These are phyloP conservation scores for Arthrobotrys pseudoclavata DNA, from an alignment of 2,329 filamentous ascomycete species.

Conservation along the genomic window DNA sequence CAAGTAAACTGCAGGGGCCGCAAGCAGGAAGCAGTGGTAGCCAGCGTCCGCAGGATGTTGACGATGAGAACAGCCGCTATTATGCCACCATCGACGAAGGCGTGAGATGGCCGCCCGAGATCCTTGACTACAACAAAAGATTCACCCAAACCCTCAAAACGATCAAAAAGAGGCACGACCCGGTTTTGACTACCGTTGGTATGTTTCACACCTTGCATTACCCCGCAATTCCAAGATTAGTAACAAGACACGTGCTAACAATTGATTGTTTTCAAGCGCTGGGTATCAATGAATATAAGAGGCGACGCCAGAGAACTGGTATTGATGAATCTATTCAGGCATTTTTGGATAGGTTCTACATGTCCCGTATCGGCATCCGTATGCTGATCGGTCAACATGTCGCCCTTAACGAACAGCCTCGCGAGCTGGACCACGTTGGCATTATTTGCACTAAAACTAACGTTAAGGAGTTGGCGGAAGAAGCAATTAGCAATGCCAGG, in stretches of 20 bases:
- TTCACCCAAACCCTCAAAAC: conserved; percentile 90
- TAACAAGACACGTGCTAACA: conserved; percentile 19
- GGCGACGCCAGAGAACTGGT: conserved; percentile 94
- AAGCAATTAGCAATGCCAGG: conserved; percentile 98
- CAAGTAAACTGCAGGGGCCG: conserved; percentile 62
- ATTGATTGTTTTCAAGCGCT: conserved; percentile 73
- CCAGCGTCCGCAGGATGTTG: conserved; percentile 60
- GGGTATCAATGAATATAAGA: conserved; percentile 98
- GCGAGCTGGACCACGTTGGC: conserved; percentile 93
- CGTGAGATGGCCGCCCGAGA: conserved; percentile 90
- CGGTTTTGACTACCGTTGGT: conserved; percentile 92
- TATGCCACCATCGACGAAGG: conserved; percentile 92
- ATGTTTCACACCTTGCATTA: conserved; percentile 39
- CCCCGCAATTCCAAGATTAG: conserved; percentile 17
- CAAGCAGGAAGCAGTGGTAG: conserved; percentile 36
- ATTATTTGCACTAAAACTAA: conserved; percentile 99
- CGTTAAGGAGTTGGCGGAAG: conserved; percentile 91
- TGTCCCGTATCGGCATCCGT: conserved; percentile 98
- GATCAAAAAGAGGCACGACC: conserved; percentile 96
- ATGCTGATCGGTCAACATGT: conserved; percentile 99
- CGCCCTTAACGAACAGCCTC: conserved; percentile 90
- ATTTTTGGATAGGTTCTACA: conserved; percentile 99
- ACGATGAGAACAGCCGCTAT: conserved; percentile 75
- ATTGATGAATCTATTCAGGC: conserved; percentile 98
- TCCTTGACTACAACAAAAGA: conserved; percentile 91